Evolutionary conservation across 345 rosid species (phyloP), one percentile per base, ranked within the genome.

Genomic region (Acer negundo): DNA sequence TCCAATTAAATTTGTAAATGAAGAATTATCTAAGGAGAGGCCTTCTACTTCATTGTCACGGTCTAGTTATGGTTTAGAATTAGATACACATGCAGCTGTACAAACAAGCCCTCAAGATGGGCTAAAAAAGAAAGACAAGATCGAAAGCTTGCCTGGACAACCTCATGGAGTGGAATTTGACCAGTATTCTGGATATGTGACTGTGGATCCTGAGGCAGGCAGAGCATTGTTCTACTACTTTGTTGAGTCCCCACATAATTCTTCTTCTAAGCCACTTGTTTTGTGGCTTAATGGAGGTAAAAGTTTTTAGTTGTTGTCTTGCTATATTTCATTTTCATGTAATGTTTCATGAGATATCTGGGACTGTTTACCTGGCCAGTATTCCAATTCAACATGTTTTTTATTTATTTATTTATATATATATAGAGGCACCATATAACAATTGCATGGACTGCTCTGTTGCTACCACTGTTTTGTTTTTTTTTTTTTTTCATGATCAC

Each of bases 141-240:
- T 79, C n/a, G 24, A 16, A 11, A 69, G 38, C 59, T 72, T 82
- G 78, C 85, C 85, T 1, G 85, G 85, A 61, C 79, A 82, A 23
- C 82, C 82, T 20, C 51, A 22, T 1, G 78, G 73, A 55, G 73
- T 78, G 16, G 63, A 70, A 6, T 75, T 75, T 24, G 20, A 65
- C 19, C 77, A 75, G 73, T 78, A 74, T 47, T 58, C 84, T 7
- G 81, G 81, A 4, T 78, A 82, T 9, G 72, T 78, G 23, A 82
- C 81, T 0, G 84, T 78, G 23, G 84, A 82, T 58, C 49, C 72
- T 10, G 10, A 56, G 3, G 76, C 72, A 6, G 81, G 84, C 19
- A 55, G 77, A 56, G 81, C 81, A 12, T 38, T 78, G 66, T 82
- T 75, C 35, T 82, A 82, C 22, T 78, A 82, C 28, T 82, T 75